phyloP scores from a whole-genome alignment of 352 stramenopile genomes.

The Phytophthora rubi region DNA sequence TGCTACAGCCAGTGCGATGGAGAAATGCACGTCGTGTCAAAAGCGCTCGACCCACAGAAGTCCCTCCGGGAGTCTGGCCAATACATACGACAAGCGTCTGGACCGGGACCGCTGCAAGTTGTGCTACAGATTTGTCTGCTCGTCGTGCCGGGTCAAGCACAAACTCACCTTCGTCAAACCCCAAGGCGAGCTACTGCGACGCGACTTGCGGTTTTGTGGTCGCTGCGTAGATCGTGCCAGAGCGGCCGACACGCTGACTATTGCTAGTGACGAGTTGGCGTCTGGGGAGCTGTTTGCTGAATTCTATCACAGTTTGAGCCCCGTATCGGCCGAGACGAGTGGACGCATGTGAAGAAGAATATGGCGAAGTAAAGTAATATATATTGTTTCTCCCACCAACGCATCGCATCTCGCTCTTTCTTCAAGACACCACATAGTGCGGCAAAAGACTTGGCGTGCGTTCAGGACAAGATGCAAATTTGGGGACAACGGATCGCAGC shows the following conservation, averaged over 20 bases:
- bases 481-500: no score
- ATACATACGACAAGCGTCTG: conserved; percentile 26
- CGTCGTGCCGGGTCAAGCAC: conserved; percentile 37
- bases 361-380: conserved; percentile 23
- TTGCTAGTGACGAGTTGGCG: conserved; percentile 35
- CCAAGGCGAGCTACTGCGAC: conserved; percentile 26
- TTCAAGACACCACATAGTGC: background rate
- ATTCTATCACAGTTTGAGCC: conserved; percentile 30
- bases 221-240: conserved; percentile 31
- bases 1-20: background rate
- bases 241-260: conserved; percentile 28
- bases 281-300: conserved; percentile 20
- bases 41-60: conserved; percentile 26
- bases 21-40: conserved; percentile 42
- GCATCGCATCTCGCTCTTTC: no score
- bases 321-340: conserved; percentile 13
- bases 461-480: no score
- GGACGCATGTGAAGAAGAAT: conserved; percentile 13
- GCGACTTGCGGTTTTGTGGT: conserved; percentile 35
- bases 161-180: conserved; percentile 36
- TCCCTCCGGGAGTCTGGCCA: conserved; percentile 11
- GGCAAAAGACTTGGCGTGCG: background rate
- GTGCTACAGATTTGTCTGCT: conserved; percentile 43
- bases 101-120: conserved; percentile 35
- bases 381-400: conserved; percentile 18